Evolutionary conservation across 371 early-diverging fungal species (phyloP).

Genomic region (Scutellospora calospora): DNA sequence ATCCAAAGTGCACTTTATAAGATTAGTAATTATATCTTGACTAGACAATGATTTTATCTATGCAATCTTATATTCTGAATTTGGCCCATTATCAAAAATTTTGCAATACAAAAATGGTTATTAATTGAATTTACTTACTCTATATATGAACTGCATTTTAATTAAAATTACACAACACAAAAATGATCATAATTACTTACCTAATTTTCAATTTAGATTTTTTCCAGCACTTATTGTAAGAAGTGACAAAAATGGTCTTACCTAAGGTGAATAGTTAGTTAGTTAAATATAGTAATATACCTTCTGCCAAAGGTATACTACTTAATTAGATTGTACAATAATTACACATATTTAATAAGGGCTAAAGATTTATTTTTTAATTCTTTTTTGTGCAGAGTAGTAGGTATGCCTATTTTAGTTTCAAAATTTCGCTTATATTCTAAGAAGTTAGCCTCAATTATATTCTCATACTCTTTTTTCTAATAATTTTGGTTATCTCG

Average conservation of each 20-base stretch:
- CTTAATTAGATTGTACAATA: background rate
- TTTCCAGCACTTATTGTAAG: background rate
- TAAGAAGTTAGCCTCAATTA: conserved; percentile 15
- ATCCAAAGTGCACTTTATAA: too few species aligned
- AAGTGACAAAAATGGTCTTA: background rate
- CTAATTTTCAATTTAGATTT: conserved; percentile 21
- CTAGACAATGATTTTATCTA: too few species aligned
- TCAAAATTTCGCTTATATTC: conserved; percentile 28
- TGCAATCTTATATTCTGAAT: too few species aligned
- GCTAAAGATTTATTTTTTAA: conserved; percentile 32
- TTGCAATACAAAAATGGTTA: background rate
- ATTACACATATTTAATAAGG: conserved; percentile 27
- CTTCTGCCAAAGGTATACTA: too few species aligned
- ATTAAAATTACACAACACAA: too few species aligned
- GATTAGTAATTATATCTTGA: too few species aligned
- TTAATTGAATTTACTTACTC: background rate
- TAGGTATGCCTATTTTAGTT: conserved; percentile 2
- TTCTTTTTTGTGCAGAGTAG: conserved; percentile 35
- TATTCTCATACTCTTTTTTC: conserved; percentile 39
- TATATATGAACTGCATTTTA: too few species aligned
- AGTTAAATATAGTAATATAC: conserved; percentile 6
- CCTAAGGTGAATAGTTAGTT: background rate
- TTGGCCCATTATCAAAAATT: too few species aligned
- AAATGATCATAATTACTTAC: too few species aligned
- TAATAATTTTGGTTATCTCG: conserved; percentile 36